Conservation (phyloP, 345 rosid species). For the Populus simonii region DNA sequence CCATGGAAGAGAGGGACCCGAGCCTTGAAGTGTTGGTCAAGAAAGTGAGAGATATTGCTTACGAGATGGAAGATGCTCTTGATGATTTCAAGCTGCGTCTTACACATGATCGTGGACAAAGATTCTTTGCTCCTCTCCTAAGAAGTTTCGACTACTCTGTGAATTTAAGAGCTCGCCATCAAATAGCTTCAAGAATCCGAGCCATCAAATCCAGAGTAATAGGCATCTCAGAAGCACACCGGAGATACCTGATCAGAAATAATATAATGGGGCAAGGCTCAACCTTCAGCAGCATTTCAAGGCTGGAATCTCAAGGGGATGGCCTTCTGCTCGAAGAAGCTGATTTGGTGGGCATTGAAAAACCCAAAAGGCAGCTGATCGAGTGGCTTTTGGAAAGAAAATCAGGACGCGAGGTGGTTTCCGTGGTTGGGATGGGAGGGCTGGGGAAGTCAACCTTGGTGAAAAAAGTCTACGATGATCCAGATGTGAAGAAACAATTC, state of each 20-base stretch:
- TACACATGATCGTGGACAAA: constrained; percentile 1
- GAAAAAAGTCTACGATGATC: constrained; percentile 6
- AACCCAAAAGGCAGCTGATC: constrained; percentile 16
- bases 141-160: not conserved
- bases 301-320: constrained; percentile 14
- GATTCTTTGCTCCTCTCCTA: not conserved
- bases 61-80: constrained; percentile 31
- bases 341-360: constrained; percentile 22
- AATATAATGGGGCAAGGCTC: constrained; percentile 5
- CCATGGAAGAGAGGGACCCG: constrained; percentile 17
- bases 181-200: constrained; percentile 22
- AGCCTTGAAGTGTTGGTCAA: constrained; percentile 15
- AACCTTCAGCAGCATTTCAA: not conserved
- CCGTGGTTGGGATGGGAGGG: constrained; percentile 19
- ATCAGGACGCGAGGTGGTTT: constrained; percentile 7
- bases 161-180: constrained; percentile 21
- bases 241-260: constrained; percentile 14
- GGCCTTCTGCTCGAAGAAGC: constrained; percentile 27
- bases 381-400: constrained; percentile 8
- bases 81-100: constrained; percentile 25
- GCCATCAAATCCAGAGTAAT: constrained; percentile 10
- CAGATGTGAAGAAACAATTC: constrained; percentile 19
- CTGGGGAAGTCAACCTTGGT: constrained; percentile 20
- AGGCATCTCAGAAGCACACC: constrained; percentile 4
- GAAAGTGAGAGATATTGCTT: constrained; percentile 26